Conservation (phyloP, 2,329 filamentous ascomycete species). For the Bipolaris victoriae region DNA sequence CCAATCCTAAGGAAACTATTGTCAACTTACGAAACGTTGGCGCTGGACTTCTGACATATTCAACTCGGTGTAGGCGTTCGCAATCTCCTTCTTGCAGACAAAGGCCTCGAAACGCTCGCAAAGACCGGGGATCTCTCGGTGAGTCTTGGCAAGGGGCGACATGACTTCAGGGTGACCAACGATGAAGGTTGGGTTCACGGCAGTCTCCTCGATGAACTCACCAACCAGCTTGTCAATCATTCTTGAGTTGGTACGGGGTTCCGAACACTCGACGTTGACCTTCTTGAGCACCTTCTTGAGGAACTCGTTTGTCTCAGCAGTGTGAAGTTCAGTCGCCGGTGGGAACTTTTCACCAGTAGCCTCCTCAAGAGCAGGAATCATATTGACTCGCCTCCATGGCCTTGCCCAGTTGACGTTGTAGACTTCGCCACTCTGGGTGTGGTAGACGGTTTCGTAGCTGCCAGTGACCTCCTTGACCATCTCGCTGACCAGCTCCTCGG, state of each 20-base stretch:
- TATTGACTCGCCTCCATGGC: constrained; percentile 92
- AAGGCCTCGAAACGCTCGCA: constrained; percentile 98
- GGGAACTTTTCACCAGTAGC: constrained; percentile 94
- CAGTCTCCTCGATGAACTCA: constrained; percentile 93
- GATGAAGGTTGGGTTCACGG: constrained; percentile 92
- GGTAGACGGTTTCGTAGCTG: constrained; percentile 82
- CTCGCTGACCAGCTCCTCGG: constrained; percentile 89
- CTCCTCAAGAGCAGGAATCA: constrained; percentile 93
- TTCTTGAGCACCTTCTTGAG: constrained; percentile 78
- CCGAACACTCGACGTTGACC: constrained; percentile 85
- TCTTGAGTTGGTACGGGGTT: constrained; percentile 88
- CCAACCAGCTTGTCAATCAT: constrained; percentile 95
- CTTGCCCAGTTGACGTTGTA: constrained; percentile 95
- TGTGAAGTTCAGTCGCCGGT: constrained; percentile 86
- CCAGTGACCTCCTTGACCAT: constrained; percentile 90
- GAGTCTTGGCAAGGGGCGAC: constrained; percentile 96
- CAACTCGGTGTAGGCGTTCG: constrained; percentile 97
- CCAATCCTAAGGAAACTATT: too few species aligned
- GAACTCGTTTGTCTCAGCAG: constrained; percentile 85
- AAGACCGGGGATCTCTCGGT: constrained; percentile 77
- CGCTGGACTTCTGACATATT: constrained; percentile 97
- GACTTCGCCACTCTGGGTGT: constrained; percentile 82
- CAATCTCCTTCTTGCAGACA: constrained; percentile 95
- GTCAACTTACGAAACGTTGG: constrained; percentile 62
- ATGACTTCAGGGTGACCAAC: constrained; percentile 83